Percentiles rank a stretch among this genome's conserved stretches.
phyloP scores from a whole-genome alignment of 192 early-diverging fungal genomes.

The Coemansia sp. region DNA sequence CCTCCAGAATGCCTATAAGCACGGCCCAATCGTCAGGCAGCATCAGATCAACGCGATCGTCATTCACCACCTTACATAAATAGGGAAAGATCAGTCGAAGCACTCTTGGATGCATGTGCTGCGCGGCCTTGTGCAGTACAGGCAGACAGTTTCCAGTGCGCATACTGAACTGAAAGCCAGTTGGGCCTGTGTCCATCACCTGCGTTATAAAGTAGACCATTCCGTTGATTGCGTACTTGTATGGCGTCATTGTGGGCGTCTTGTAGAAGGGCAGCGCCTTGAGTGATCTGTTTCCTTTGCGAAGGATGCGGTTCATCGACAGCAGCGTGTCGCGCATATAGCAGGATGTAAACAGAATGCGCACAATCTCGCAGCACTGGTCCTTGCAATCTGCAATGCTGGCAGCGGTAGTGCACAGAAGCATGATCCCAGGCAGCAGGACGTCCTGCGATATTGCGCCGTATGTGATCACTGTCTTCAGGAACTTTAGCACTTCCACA shows the following conservation, averaged over 20 bases:
- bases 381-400: conserved; percentile 26
- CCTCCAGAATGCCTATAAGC: conserved; percentile 35
- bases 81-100: conserved; percentile 48
- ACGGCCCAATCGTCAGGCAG: conserved; percentile 38
- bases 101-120: conserved; percentile 43
- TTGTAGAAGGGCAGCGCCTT: conserved; percentile 29
- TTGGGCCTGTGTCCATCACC: conserved; percentile 51
- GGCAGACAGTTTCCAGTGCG: conserved; percentile 53
- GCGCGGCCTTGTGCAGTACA: conserved; percentile 44
- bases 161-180: conserved; percentile 52
- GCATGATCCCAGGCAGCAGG: conserved; percentile 27
- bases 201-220: conserved; percentile 54
- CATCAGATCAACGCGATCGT: conserved; percentile 47
- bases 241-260: conserved; percentile 24
- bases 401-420: conserved; percentile 42
- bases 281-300: conserved; percentile 24
- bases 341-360: conserved; percentile 49
- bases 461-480: conserved; percentile 48
- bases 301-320: conserved; percentile 48
- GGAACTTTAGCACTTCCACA: conserved; percentile 32
- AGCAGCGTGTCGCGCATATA: conserved; percentile 55
- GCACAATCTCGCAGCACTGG: conserved; percentile 43
- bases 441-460: conserved; percentile 37
- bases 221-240: conserved; percentile 50
- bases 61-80: conserved; percentile 46